Evolutionary conservation across 2,329 filamentous ascomycete species (phyloP).

Genomic region (Gnomoniopsis smithogilvyi): DNA sequence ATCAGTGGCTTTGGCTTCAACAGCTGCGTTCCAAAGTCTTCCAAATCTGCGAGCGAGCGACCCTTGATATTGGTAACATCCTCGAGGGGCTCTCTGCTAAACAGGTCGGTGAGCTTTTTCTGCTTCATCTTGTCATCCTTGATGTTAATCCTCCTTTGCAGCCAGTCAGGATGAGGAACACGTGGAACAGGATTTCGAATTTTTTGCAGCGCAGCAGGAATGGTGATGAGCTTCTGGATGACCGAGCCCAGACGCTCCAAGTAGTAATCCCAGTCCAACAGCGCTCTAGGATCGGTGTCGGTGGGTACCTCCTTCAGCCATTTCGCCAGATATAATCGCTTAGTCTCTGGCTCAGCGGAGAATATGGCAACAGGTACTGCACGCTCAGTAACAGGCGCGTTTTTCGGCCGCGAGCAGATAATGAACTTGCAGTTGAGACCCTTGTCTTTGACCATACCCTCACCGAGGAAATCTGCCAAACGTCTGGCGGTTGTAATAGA

Average conservation of each 20-base stretch:
- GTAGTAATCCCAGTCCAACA: slow-evolving; percentile 98
- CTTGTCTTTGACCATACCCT: slow-evolving; percentile 99
- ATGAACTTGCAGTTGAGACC: slow-evolving; percentile 99
- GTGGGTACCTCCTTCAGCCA: slow-evolving; percentile 93
- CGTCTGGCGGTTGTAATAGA: slow-evolving; percentile 98
- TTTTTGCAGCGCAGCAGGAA: slow-evolving; percentile 93
- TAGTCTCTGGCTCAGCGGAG: slow-evolving; percentile 84
- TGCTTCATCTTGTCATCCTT: slow-evolving; percentile 99
- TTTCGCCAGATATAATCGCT: slow-evolving; percentile 85
- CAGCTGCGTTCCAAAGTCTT: slow-evolving; percentile 73
- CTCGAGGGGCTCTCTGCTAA: slow-evolving; percentile 68
- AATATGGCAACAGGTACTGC: slow-evolving; percentile 96
- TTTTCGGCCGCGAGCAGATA: slow-evolving; percentile 82
- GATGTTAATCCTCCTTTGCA: slow-evolving; percentile 86
- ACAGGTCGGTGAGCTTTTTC: slow-evolving; percentile 95
- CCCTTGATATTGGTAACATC: slow-evolving; percentile 67
- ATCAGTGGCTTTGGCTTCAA: slow-evolving; percentile 61
- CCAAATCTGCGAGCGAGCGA: slow-evolving; percentile 63
- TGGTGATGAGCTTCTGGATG: slow-evolving; percentile 98
- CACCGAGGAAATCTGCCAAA: slow-evolving; percentile 91
- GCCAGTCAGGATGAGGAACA: slow-evolving; percentile 93
- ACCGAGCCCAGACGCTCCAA: slow-evolving; percentile 92
- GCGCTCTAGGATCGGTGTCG: slow-evolving; percentile 82
- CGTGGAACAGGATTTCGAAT: slow-evolving; percentile 91
- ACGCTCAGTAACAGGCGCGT: slow-evolving; percentile 89